Base-by-base conservation (phyloP, 495 filamentous ascomycete genomes). In the Penicillium nucicola region DNA sequence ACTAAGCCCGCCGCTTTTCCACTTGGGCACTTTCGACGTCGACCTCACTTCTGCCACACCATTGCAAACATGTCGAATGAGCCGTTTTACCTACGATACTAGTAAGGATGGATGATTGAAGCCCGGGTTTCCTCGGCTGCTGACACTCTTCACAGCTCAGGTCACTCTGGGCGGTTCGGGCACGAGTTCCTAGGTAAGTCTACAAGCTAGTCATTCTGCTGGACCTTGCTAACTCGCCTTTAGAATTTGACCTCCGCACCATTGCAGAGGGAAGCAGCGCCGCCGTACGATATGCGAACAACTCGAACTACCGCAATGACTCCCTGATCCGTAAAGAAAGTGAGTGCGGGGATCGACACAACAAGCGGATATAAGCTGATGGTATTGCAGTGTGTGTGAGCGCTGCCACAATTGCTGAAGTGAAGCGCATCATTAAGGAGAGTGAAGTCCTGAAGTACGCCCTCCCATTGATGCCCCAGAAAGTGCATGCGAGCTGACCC, bases 241-340 rank as follows among this genome's bases (percentile, higher is more conserved):
- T 10, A 97, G 93, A 99, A 74, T 99, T 97, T 71, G 95, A 99
- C 70, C 90, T 99, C 62, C 86, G 93, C 41, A 88, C 88, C 20
- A 79, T 97, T 28, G 88, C 88, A 30, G 95, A 99, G 67, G 95
- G 95, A n/a, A 83, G 88, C 36, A 96, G 92, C 64, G 93, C 95
- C 34, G 88, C 89, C 40, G 90, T 92, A 11, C 87, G 95, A 62
- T 99, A 99, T 71, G 95, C 95, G 35, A 99, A 99, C 77, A 99
- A 99, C 70, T 97, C 93, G 43, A 99, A 97, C 72, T 99, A 99
- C 73, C 86, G 95, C 56, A 97, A 97, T 75, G 95, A 99, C 71
- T 96, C 91, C 53, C 74, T 99, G 58, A 97, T 99, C 64, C 88
- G 95, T 55, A 99, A 97, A 90, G 95, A 97, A 77, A 97, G 93